Evolutionary conservation across 2,329 filamentous ascomycete species (phyloP), one percentile per base, ranked within the genome.

Genomic region (Dissoconium aciculare): DNA sequence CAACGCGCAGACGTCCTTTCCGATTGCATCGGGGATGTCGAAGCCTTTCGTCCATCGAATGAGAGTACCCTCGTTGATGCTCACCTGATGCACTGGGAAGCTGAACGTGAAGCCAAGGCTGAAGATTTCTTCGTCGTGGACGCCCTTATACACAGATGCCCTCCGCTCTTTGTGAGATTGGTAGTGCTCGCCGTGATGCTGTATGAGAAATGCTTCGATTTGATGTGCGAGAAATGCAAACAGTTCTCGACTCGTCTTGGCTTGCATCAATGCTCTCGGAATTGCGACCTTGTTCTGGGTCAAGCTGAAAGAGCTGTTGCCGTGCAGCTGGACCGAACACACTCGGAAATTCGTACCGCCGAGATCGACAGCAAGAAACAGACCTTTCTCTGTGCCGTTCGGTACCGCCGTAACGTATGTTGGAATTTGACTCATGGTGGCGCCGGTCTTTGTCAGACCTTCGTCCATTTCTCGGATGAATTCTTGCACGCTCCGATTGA

Each of bases 11-110:
- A 98, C 85, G 55, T 98, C 89, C 58, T 94, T 79, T 46, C 87
- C 89, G 35, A 98, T 59, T 1, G 85, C 81, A 52, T 95, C 89
- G n/a, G 75, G 70, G 43, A 98, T 95, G 53, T 95, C 83, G 53
- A 94, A 98, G 31, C 89, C 89, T 64, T 98, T 98, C 35, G 89
- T 98, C 89, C 89, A 98, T 45, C 89, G 75, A 58, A 94, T 89
- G 32, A 98, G 67, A 34, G 76, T 78, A 38, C 89, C 89, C 60
- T 84, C 87, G 67, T 95, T 95, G 55, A 98, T 93, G 23, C 83
- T 85, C 35, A 80, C 67, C 56, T 98, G 89, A 53, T 91, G 74
- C 23, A 95, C 85, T 3, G 89, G 89, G 62, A 95, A 98, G 53
- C 81, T 92, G 60, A 98, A 98, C 31, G 89, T 98, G 60, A 98